Percentiles rank a stretch among this genome's conserved stretches.
phyloP scores from a whole-genome alignment of 2,329 filamentous ascomycete species.

The Fusarium phyllophilum region DNA sequence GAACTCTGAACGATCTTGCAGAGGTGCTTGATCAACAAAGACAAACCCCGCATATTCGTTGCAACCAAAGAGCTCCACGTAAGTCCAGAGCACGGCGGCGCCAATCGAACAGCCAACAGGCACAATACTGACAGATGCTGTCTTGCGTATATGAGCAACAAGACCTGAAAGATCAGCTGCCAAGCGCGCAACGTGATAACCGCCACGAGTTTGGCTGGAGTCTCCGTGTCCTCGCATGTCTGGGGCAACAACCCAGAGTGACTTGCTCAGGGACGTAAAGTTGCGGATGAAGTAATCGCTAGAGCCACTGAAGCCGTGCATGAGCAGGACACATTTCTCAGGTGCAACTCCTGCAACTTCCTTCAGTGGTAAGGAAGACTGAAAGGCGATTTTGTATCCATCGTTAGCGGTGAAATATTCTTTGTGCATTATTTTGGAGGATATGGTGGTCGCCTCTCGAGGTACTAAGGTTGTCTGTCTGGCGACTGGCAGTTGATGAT shows the following conservation, averaged over 20 bases:
- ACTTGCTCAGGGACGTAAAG: slow-evolving; percentile 29
- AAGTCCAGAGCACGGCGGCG: slow-evolving; percentile 44
- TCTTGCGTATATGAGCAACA: slow-evolving; percentile 33
- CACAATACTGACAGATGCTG: slow-evolving; percentile 32
- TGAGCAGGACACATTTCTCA: slow-evolving; percentile 39
- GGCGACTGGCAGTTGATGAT: neutral
- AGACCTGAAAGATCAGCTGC: slow-evolving; percentile 39
- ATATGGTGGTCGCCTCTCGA: neutral
- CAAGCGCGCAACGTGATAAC: slow-evolving; percentile 43
- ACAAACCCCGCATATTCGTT: slow-evolving; percentile 41
- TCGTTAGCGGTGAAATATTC: slow-evolving; percentile 36
- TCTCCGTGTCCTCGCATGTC: slow-evolving; percentile 44
- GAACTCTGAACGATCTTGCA: slow-evolving; percentile 41
- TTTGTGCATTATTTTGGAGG: slow-evolving; percentile 27
- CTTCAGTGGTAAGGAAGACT: slow-evolving; percentile 36
- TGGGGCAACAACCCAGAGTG: slow-evolving; percentile 40
- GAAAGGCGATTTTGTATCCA: slow-evolving; percentile 39
- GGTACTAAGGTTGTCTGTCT: neutral
- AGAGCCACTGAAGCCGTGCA: slow-evolving; percentile 45
- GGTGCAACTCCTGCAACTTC: slow-evolving; percentile 1
- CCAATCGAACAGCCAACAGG: slow-evolving; percentile 45
- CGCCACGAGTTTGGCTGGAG: slow-evolving; percentile 37
- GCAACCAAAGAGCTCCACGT: slow-evolving; percentile 41
- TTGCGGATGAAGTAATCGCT: slow-evolving; percentile 43
- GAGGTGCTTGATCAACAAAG: slow-evolving; percentile 44